Evolutionary conservation across 1,284 basidiomycete species (phyloP).

Genomic region (Ustilago cynodontis): DNA sequence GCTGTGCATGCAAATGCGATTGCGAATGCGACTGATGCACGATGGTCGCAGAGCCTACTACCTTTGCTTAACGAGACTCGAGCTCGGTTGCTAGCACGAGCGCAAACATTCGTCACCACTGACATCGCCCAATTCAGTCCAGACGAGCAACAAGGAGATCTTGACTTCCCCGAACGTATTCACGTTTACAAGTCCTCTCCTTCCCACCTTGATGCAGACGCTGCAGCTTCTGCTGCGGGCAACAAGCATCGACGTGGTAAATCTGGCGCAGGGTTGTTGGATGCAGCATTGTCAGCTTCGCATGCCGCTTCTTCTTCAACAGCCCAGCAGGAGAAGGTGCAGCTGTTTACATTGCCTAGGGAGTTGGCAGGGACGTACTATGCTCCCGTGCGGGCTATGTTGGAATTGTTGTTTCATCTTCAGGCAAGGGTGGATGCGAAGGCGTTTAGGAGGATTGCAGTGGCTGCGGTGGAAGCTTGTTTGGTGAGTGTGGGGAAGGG

Average conservation of each 20-base stretch:
- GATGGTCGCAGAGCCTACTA: conserved; percentile 18
- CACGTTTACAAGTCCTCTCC: conserved; percentile 13
- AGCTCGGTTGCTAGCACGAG: conserved; percentile 29
- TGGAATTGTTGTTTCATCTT: conserved; percentile 44
- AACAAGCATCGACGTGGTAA: conserved; percentile 36
- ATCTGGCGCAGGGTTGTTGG: conserved; percentile 48
- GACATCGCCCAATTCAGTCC: conserved; percentile 39
- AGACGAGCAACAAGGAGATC: conserved; percentile 31
- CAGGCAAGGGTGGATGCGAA: conserved; percentile 26
- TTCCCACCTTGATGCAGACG: not conserved
- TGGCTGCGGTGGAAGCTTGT: conserved; percentile 30
- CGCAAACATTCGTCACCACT: conserved; percentile 26
- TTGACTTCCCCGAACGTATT: conserved; percentile 45
- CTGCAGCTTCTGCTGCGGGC: not conserved
- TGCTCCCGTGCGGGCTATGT: conserved; percentile 26
- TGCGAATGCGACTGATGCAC: not conserved
- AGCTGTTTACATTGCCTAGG: conserved; percentile 37
- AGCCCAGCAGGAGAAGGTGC: conserved; percentile 31
- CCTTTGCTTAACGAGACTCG: conserved; percentile 41
- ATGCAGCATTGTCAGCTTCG: conserved; percentile 41
- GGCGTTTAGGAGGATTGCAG: conserved; percentile 29
- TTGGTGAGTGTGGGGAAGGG: conserved; percentile 25
- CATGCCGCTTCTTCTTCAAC: conserved; percentile 32
- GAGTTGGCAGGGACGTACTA: conserved; percentile 36
- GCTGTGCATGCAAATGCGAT: not conserved